Evolutionary conservation across 2,329 filamentous ascomycete species (phyloP), one percentile per base, ranked within the genome.

Genomic region (Pyrenochaeta sp.): DNA sequence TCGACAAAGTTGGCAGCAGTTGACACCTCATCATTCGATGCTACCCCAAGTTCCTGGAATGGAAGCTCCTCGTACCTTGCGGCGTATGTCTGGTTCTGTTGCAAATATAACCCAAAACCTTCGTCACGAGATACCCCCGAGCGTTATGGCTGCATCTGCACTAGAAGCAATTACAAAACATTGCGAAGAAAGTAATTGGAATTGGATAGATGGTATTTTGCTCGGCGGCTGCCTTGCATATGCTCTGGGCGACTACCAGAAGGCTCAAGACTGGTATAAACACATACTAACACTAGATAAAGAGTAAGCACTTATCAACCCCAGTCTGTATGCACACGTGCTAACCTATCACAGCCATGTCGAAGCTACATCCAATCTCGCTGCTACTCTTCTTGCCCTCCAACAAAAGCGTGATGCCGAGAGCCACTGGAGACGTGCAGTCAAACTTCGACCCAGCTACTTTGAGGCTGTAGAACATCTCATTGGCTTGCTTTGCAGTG

Each of bases 401-500:
- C 86, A 90, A 48, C 85, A 88, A 46, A 87, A 87, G 45, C 81
- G 87, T 34, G 93, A 97, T 63, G 94, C 94, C 6, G 87, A 96
- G 65, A 81, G 85, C 44, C 82, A 91, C 63, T 99, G 94, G 94
- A 78, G 87, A 53, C 84, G 82, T 48, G 91, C 91, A n/a, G 85
- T 97, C 18, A 88, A 85, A 63, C 76, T 89, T 44, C 86, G 89
- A 7, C 94, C 94, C 0, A 88, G 85, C 64, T 95, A 96, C 72
- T 88, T 99, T 44, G 94, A 99, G 73, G 92, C 94, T 6, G 90
- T 94, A 3, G 94, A 99, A 68, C 92, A 97, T 74, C 81, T 99
- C 1, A 89, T 97, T 20, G 90, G 91, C 1, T 77, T 97, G 32
- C 72, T 97, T 13, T 96, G 93, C 66, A 84, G 82, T 35, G 89